Base-by-base conservation (phyloP, 192 early-diverging fungal species). In the Coemansia sp. region DNA sequence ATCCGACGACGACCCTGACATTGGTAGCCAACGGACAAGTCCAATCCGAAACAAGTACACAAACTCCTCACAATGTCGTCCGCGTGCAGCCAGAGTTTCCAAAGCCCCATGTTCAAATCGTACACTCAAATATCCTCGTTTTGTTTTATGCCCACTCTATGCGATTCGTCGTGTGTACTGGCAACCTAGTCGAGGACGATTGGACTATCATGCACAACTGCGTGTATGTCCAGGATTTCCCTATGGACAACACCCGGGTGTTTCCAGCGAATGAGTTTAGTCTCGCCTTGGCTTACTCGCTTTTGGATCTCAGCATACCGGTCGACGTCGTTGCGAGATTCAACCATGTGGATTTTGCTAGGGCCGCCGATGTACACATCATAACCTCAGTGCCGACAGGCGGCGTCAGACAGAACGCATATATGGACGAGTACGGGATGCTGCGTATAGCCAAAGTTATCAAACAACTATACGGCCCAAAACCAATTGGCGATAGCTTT, bases 171-270 rank as follows among this genome's bases (percentile, higher is more conserved):
- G 67, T 72, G 1, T 53, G 50, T 0, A 62, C 78, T 6, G 78
- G 62, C 1, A 80, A 75, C 16, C 59, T 80, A 21, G 45, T 65
- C 0, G 19, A 51, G 27, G 73, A 67, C 9, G 78, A 74, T 24
- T 80, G 78, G 78, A 14, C 69, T n/a, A 33, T 80, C 4, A 42
- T 80, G 45, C 70, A 80, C 19, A 75, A 75, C 61, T 13, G 59
- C 8, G 59, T 75, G 33, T 75, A 69, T 62, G 11, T 75, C 11
- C 69, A 80, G 50, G 78, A 80, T 46, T 75, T 80, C 9, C 36
- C 50, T 11, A 33, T 65, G 39, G 62, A 69, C n/a, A 17, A 3
- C 4, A 17, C 3, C 0, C 0, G 0, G 0, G 59, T 67, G 36
- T 72, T 66, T 53, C 50, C 57, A 0, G 73, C 73, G 1, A 80